Evolutionary conservation across 192 early-diverging fungal genomes (phyloP), one percentile per base, ranked within the genome.

Genomic region (Gamsiella multidivaricata): DNA sequence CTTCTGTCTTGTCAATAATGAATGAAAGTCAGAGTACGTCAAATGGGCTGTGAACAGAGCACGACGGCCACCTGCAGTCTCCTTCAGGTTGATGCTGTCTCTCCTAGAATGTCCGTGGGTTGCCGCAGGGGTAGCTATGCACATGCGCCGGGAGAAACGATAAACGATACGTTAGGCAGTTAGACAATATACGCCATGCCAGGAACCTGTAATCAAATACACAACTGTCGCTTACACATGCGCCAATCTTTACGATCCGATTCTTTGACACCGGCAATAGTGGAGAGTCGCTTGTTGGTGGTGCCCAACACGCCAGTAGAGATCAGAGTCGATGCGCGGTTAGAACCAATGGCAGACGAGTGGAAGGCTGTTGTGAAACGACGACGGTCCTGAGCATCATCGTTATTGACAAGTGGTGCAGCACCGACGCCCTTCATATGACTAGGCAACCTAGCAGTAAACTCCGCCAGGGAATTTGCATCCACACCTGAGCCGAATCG

Each of bases 41-140:
- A 88, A 50, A 59, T 88, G 86, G 26, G 87, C 82, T 25, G 78
- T 82, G 50, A 88, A 88, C 33, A 88, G 58, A 0, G 83, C 83
- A 14, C 86, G 81, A 32, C 87, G 80, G 43, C 85, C 82, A 43
- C 83, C 81, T 36, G 82, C 82, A 37, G 74, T 82, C 17, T 83
- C 83, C 62, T 84, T 84, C 42, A 83, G 65, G 9, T 64, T 54
- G 8, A 82, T 68, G 65, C 84, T 84, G 32, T 84, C 82, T 0
- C 84, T 72, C 20, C 79, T 65, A 18, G 80, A 83, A 26, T 82
- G 80, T n/a, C 82, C 83, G 36, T 75, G 70, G 17, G 85, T 69
- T 6, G 76, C 20, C 74, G 56, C 18, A 57, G 70, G 61, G 63
- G 80, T 66, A 69, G 84, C 36, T 80, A 80, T n/a, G 33, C 23